These are phyloP conservation scores for Plasmodium ovale DNA, from an alignment of 169 alveolate genomes.

Conservation along the genomic window DNA sequence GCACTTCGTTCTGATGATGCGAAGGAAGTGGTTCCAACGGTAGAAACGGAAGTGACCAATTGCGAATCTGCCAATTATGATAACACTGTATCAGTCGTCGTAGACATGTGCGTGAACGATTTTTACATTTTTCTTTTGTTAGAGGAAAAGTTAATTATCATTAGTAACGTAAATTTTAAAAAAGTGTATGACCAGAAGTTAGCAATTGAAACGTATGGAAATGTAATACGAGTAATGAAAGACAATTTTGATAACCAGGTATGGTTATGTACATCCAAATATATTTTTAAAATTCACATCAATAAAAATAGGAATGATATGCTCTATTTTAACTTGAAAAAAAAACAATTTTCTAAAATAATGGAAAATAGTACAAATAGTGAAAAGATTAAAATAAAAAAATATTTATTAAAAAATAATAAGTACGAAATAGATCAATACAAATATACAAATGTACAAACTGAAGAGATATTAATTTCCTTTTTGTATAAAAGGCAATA, in stretches of 20 bases:
- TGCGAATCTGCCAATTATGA: not conserved
- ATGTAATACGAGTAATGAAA: conserved; percentile 61
- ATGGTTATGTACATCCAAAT: conserved; percentile 74
- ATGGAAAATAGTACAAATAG: conserved; percentile 9
- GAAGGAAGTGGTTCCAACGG: not conserved
- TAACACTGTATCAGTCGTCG: conserved; percentile 17
- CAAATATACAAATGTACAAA: conserved; percentile 41
- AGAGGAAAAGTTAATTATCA: conserved; percentile 72
- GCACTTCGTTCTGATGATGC: not conserved
- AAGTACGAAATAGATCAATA: conserved; percentile 68
- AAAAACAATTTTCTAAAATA: conserved; percentile 27
- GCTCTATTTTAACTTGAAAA: conserved; percentile 5
- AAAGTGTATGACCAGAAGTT: conserved; percentile 66
- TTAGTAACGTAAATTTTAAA: conserved; percentile 43
- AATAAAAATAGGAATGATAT: conserved; percentile 46
- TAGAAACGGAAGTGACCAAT: not conserved
- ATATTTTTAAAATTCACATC: conserved; percentile 55
- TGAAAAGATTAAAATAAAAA: conserved; percentile 40
- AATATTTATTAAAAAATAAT: conserved; percentile 48
- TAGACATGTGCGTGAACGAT: conserved; percentile 71
- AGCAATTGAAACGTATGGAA: conserved; percentile 65
- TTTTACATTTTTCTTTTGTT: conserved; percentile 48
- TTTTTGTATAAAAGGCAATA: conserved; percentile 72
- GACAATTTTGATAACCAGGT: conserved; percentile 61
- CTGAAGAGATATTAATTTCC: conserved; percentile 64